A percentile compares a stretch with the other conserved stretches of the same genome.
These are phyloP conservation scores for Coccomyxa sp. DNA, from an alignment of 139 green algal species.

Conservation along the genomic window DNA sequence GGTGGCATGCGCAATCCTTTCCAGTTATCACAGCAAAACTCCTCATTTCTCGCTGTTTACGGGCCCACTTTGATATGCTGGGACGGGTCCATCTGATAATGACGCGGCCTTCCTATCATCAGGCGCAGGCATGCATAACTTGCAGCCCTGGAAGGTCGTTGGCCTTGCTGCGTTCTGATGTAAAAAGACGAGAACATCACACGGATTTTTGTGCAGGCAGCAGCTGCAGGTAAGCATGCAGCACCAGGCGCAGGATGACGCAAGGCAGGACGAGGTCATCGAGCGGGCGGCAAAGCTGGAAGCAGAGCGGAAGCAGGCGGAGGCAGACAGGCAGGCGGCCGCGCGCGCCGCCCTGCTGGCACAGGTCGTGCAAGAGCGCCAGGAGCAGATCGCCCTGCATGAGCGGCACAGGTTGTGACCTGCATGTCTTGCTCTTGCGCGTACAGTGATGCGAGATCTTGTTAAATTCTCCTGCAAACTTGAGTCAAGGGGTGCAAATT, in stretches of 20 bases:
- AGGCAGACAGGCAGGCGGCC: slow-evolving; percentile 13
- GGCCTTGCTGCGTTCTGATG: too few species aligned
- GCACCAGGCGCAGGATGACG: slow-evolving; percentile 3
- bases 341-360: slow-evolving; percentile 16
- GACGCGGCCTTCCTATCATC: too few species aligned
- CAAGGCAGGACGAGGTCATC: slow-evolving; percentile 15
- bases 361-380: slow-evolving; percentile 10
- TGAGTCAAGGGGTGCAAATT: too few species aligned
- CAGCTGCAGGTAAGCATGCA: slow-evolving; percentile 11
- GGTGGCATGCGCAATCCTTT: too few species aligned
- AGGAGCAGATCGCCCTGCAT: slow-evolving; percentile 18
- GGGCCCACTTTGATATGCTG: too few species aligned
- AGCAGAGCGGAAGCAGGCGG: slow-evolving; percentile 17
- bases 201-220: not conserved
- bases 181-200: too few species aligned
- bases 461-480: too few species aligned
- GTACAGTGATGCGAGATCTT: not conserved
- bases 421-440: not conserved
- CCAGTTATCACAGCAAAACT: too few species aligned
- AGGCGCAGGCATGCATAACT: too few species aligned
- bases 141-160: too few species aligned
- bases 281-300: slow-evolving; percentile 1
- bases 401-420: not conserved
- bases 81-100: too few species aligned
- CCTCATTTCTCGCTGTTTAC: too few species aligned